Base-by-base conservation (phyloP, 768 basidiomycete species). In the Pleurotus platypus region DNA sequence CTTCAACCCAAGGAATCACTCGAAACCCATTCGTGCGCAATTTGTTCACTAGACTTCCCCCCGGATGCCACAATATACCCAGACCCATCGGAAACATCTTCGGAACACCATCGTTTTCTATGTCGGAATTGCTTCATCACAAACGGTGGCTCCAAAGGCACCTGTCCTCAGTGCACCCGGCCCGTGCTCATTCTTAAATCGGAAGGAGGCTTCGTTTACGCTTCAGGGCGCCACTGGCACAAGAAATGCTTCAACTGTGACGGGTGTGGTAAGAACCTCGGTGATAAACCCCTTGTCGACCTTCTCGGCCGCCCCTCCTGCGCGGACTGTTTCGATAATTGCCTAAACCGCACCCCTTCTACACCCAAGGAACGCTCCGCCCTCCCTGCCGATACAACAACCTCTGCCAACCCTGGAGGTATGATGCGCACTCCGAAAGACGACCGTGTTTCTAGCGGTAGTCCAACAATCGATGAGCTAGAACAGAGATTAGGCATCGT, bases 21-120 rank as follows among this genome's bases (percentile, higher is more conserved):
- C n/a, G 68, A 79, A 7, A 79, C 84, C 24, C 86, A 87, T 63
- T 81, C 82, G 2, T 94, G 92, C 66, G 80, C 79, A 35, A 67
- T 83, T 11, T 94, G 92, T 66, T 72, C 75, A 13, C 69, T 76
- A 0, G 73, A 77, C 8, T 94, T 93, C 64, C 81, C 84, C 37
- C 90, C 91, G 2, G 91, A 94, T 67, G 83, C 88, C 18, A 94
- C 92, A 27, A 90, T 94, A 58, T 94, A 91, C 65, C 92, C 92
- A 1, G 86, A 92, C 63, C 87, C 87, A 39, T 67, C 68, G 54
- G 62, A 66, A 56, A 66, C 66, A 48, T 64, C 62, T n/a, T 59
- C 70, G 4, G 66, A 64, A 49, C 66, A 69, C 8, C 73, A 73
- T n/a, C 79, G 81, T 2, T 93, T 90, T 68, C 72, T 92, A 13